Evolutionary conservation across 1,284 basidiomycete genomes (phyloP).

Genomic region (Puccinia coronata): DNA sequence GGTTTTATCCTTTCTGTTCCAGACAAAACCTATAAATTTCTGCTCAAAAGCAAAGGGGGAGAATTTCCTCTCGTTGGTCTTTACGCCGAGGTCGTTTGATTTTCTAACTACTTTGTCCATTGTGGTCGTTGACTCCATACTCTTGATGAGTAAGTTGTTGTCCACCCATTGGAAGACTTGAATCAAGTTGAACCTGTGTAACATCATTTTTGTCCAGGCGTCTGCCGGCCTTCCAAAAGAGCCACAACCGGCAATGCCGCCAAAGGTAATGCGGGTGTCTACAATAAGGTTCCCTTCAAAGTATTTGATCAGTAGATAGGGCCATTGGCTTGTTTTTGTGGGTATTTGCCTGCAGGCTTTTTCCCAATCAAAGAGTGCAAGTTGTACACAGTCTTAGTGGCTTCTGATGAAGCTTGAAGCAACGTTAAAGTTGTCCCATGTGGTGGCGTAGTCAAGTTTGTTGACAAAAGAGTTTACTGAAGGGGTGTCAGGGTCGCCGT

Average conservation of each 20-base stretch:
- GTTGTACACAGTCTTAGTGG: neutral
- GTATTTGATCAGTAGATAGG: neutral
- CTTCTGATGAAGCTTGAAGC: neutral
- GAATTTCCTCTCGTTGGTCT: neutral
- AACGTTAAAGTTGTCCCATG: neutral
- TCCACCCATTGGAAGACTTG: constrained; percentile 15
- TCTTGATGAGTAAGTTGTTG: constrained; percentile 10
- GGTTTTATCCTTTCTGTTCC: neutral
- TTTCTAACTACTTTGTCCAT: neutral
- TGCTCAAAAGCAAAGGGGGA: neutral
- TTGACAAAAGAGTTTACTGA: neutral
- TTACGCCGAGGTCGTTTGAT: neutral
- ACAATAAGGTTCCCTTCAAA: neutral
- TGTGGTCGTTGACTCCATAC: neutral
- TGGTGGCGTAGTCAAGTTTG: neutral
- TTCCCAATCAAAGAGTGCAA: neutral
- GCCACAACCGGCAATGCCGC: neutral
- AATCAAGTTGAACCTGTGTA: neutral
- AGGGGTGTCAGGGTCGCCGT: neutral
- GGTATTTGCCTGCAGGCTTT: no score
- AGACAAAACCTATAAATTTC: neutral
- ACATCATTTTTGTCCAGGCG: neutral
- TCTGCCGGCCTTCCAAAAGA: neutral
- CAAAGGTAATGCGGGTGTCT: neutral
- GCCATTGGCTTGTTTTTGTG: neutral